phyloP scores from a whole-genome alignment of 106 monocot genomes.

The Dioscorea dumetorum region DNA sequence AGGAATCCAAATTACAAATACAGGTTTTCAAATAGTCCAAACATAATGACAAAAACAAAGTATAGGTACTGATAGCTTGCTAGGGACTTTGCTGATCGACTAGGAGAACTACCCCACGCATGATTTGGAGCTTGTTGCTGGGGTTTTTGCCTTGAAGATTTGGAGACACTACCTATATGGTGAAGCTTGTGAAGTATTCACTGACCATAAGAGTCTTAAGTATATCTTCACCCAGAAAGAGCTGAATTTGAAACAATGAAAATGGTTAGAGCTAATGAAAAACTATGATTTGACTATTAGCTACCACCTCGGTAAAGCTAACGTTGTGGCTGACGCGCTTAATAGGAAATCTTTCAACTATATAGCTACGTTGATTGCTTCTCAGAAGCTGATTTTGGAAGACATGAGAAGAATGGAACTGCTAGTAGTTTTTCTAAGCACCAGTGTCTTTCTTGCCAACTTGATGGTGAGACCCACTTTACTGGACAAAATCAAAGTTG shows the following conservation, averaged over 20 bases:
- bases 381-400: neutral
- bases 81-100: no score
- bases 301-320: neutral
- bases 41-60: no score
- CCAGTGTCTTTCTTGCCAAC: neutral
- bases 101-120: neutral
- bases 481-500: neutral
- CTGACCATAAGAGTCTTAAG: neutral
- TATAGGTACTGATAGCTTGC: no score
- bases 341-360: neutral
- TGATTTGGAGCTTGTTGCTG: neutral
- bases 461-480: neutral
- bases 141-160: slow-evolving; percentile 1
- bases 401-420: neutral
- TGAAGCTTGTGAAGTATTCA: neutral
- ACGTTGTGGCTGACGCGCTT: neutral
- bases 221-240: neutral
- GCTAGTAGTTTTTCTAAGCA: neutral
- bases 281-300: neutral
- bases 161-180: slow-evolving; percentile 6
- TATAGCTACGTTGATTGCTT: neutral
- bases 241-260: neutral
- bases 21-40: no score
- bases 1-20: no score
- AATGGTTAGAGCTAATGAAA: neutral